These are phyloP conservation scores for Xylaria sp. DNA, from an alignment of 495 filamentous ascomycete species.

Conservation along the genomic window DNA sequence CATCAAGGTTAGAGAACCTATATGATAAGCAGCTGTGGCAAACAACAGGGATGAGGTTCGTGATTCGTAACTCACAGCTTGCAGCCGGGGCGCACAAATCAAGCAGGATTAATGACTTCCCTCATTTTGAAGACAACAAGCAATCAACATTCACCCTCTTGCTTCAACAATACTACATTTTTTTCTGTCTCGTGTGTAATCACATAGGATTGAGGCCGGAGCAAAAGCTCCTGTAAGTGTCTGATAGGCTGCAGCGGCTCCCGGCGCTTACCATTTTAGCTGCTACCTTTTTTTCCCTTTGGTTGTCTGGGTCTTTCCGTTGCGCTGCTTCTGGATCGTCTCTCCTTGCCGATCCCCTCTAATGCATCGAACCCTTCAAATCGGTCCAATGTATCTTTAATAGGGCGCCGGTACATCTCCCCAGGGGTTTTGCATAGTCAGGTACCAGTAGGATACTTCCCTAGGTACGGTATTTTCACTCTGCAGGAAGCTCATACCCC, in stretches of 20 bases:
- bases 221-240: slow-evolving; percentile 24
- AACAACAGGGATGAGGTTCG: slow-evolving; percentile 14
- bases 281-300: slow-evolving; percentile 13
- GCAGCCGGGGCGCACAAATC: slow-evolving; percentile 17
- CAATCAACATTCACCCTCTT: slow-evolving; percentile 8
- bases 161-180: slow-evolving; percentile 13
- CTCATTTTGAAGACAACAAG: slow-evolving; percentile 13
- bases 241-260: slow-evolving; percentile 26
- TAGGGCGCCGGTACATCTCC: slow-evolving; percentile 4
- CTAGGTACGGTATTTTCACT: not conserved
- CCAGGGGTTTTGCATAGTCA: not conserved
- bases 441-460: not conserved
- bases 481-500: not conserved
- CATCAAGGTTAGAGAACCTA: not conserved
- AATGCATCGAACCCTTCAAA: slow-evolving; percentile 21
- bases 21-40: slow-evolving; percentile 9
- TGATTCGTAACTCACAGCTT: slow-evolving; percentile 15
- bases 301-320: slow-evolving; percentile 8
- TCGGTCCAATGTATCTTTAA: slow-evolving; percentile 19
- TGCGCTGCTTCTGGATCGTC: slow-evolving; percentile 23
- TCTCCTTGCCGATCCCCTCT: slow-evolving; percentile 19
- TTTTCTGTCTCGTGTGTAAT: slow-evolving; percentile 25
- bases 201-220: slow-evolving; percentile 26
- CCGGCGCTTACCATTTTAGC: slow-evolving; percentile 26
- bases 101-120: not conserved